A percentile compares a stretch with the other conserved stretches of the same genome.
phyloP scores from a whole-genome alignment of 2,329 filamentous ascomycete genomes.

The Cladobotryum mycophilum region DNA sequence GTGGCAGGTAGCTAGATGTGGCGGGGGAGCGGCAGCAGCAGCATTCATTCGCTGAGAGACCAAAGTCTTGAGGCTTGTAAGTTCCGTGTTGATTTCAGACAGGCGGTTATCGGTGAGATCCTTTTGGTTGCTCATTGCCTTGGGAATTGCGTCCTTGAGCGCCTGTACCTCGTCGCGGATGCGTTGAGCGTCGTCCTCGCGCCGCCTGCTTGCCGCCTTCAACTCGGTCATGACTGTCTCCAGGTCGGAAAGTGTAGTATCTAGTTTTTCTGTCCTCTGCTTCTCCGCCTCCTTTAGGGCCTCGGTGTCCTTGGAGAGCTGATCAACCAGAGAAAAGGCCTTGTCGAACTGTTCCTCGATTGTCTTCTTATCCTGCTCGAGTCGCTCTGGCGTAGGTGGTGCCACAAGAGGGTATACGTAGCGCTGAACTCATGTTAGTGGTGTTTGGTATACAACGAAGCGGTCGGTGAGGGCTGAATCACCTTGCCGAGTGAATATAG shows the following conservation, averaged over 20 bases:
- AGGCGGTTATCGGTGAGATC: constrained; percentile 74
- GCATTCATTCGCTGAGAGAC: constrained; percentile 58
- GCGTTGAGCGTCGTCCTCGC: constrained; percentile 81
- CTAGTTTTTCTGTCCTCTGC: constrained; percentile 74
- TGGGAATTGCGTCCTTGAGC: constrained; percentile 79
- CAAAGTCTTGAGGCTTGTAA: constrained; percentile 88
- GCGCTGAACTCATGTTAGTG: constrained; percentile 48
- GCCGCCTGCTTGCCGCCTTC: constrained; percentile 71
- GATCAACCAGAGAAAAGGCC: constrained; percentile 85
- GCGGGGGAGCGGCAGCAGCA: constrained; percentile 20
- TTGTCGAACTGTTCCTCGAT: constrained; percentile 93
- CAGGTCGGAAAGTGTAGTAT: constrained; percentile 74
- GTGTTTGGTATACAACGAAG: neutral
- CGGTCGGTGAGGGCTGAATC: constrained; percentile 17
- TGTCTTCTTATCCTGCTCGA: constrained; percentile 87
- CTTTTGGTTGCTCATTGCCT: constrained; percentile 82
- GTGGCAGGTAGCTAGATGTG: constrained; percentile 18
- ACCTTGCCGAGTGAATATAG: constrained; percentile 84
- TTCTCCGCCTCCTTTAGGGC: constrained; percentile 82
- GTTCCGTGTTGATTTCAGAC: constrained; percentile 77
- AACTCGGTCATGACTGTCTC: constrained; percentile 76
- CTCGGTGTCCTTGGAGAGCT: constrained; percentile 84
- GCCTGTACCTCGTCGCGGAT: constrained; percentile 80
- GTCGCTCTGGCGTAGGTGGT: constrained; percentile 85
- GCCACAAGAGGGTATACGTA: constrained; percentile 88